These are phyloP conservation scores for Penicillium paneum DNA, from an alignment of 2,329 filamentous ascomycete genomes.

Conservation along the genomic window DNA sequence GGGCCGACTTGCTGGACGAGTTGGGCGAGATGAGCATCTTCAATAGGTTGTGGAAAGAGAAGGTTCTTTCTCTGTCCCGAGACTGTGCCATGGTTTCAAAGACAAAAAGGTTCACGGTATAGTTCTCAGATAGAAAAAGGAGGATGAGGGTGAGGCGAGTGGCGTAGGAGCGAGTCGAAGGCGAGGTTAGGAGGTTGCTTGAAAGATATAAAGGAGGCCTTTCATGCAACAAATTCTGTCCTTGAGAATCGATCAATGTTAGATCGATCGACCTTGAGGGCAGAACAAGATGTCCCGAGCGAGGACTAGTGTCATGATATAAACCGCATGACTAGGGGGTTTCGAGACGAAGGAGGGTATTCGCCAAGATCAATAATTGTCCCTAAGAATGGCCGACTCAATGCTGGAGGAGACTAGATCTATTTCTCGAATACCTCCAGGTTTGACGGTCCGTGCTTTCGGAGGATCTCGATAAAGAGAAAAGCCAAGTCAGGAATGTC, in stretches of 20 bases:
- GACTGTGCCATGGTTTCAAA: constrained; percentile 32
- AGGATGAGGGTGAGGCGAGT: constrained; percentile 6
- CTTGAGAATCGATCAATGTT: constrained; percentile 27
- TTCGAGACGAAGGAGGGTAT: constrained; percentile 9
- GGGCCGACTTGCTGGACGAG: constrained; percentile 35
- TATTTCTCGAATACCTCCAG: constrained; percentile 15
- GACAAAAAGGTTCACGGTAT: constrained; percentile 7
- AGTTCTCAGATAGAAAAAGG: background rate
- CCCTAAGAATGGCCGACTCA: constrained; percentile 15
- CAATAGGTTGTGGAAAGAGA: constrained; percentile 41
- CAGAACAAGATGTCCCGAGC: constrained; percentile 31
- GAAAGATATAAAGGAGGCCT: constrained; percentile 14
- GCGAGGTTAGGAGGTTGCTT: constrained; percentile 6
- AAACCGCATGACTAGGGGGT: constrained; percentile 33
- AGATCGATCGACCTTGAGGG: constrained; percentile 29
- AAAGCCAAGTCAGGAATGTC: constrained; percentile 5
- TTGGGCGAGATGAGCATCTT: constrained; percentile 47
- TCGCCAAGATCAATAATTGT: constrained; percentile 22
- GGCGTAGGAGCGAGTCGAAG: constrained; percentile 16
- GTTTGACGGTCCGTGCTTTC: constrained; percentile 9
- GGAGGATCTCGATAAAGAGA: background rate
- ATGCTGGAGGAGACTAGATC: constrained; percentile 12
- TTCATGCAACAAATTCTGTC: constrained; percentile 23
- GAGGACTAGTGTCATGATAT: constrained; percentile 46
- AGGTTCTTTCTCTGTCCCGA: constrained; percentile 31